Percentiles rank a stretch among this genome's conserved stretches.
Evolutionary conservation across 179 eudicot genomes (phyloP).

Genomic region (Camellia oleifera): DNA sequence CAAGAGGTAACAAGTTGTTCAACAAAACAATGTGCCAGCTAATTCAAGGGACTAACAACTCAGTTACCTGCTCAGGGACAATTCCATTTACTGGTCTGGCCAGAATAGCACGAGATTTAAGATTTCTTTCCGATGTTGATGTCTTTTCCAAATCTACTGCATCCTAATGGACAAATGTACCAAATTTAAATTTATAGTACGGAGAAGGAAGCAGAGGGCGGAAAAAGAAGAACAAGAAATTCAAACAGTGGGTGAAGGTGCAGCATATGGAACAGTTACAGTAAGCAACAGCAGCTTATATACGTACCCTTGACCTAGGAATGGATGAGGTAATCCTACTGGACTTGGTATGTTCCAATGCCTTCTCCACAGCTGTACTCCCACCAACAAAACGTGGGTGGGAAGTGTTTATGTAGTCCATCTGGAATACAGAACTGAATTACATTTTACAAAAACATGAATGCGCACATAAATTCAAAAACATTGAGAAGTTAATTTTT

Average conservation of each 20-base stretch:
- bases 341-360: conserved; percentile 64
- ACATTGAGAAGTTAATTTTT: not conserved
- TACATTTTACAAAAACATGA: not conserved
- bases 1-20: not conserved
- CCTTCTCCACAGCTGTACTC: conserved; percentile 76
- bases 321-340: conserved; percentile 40
- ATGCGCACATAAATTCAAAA: not conserved
- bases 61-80: conserved; percentile 70
- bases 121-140: conserved; percentile 69
- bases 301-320: conserved; percentile 58
- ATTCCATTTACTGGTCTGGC: conserved; percentile 71
- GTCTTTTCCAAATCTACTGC: conserved; percentile 64
- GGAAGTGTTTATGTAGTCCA: conserved; percentile 97
- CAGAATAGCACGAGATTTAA: conserved; percentile 72
- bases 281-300: not conserved
- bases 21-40: not conserved
- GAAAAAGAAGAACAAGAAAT: not conserved
- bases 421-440: conserved; percentile 38
- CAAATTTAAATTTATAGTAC: not conserved
- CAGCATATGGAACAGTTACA: not conserved
- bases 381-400: conserved; percentile 95
- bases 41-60: not conserved
- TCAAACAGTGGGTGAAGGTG: not conserved
- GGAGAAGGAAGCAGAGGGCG: not conserved
- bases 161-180: conserved; percentile 43